Conservation (phyloP, 2,329 filamentous ascomycete species). For the Arthrobotrys musiformis region DNA sequence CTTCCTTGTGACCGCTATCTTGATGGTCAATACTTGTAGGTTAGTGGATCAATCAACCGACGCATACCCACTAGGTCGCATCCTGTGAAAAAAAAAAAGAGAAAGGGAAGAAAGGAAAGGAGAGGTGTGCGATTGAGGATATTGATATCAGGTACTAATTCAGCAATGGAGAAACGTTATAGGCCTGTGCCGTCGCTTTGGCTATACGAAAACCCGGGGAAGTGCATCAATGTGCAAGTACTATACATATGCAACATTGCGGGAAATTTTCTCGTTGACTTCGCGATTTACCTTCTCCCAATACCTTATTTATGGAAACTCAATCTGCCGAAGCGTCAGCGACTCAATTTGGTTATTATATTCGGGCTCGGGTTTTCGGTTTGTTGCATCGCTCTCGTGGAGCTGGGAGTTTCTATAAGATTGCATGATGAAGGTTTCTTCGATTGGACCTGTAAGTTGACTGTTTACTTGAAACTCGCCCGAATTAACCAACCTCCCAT, state of each 20-base stretch:
- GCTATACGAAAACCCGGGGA: background rate
- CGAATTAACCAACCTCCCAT: no score
- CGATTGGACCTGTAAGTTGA: slow-evolving; percentile 30
- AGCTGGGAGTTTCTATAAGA: slow-evolving; percentile 5
- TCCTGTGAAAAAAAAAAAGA: no score
- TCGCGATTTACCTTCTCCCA: slow-evolving; percentile 30
- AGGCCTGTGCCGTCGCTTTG: slow-evolving; percentile 20
- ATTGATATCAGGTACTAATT: background rate
- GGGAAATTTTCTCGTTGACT: slow-evolving; percentile 20
- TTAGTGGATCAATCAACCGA: background rate
- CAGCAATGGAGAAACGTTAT: background rate
- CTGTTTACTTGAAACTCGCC: background rate
- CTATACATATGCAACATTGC: slow-evolving; percentile 29
- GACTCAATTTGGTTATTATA: slow-evolving; percentile 34
- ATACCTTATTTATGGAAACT: slow-evolving; percentile 44
- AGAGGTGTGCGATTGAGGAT: no score
- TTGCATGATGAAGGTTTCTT: slow-evolving; percentile 27
- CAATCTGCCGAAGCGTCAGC: slow-evolving; percentile 23
- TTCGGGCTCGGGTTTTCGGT: slow-evolving; percentile 35
- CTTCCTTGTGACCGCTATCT: background rate
- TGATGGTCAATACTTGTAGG: slow-evolving; percentile 32
- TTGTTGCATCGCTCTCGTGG: slow-evolving; percentile 20
- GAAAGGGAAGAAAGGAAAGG: no score
- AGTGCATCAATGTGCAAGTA: slow-evolving; percentile 26
- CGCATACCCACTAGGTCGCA: background rate